A percentile compares a stretch with the other conserved stretches of the same genome.
These are phyloP conservation scores for Phytopythium cucurbitacearum DNA, from an alignment of 352 stramenopile species.

Conservation along the genomic window DNA sequence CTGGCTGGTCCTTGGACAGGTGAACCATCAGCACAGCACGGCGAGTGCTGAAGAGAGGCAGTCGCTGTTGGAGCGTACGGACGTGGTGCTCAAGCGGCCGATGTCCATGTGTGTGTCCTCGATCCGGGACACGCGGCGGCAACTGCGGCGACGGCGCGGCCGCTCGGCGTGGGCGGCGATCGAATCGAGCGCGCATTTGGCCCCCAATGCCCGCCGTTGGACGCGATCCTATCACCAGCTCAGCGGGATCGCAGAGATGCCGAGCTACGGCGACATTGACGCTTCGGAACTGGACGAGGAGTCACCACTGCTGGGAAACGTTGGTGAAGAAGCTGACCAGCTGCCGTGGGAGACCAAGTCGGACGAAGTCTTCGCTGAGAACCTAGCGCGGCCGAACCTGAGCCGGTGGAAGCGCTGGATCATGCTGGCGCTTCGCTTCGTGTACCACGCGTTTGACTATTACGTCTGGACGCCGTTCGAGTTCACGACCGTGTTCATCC, in stretches of 20 bases:
- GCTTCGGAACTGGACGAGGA: constrained; percentile 12
- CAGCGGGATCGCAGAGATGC: constrained; percentile 54
- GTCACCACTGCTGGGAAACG: constrained; percentile 7
- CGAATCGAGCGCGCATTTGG: constrained; percentile 53
- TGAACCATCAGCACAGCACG: constrained; percentile 13
- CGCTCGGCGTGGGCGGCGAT: constrained; percentile 61
- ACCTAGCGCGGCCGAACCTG: constrained; percentile 12
- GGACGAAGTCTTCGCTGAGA: constrained; percentile 1
- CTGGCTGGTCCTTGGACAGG: constrained; percentile 9
- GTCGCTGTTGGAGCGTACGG: constrained; percentile 54
- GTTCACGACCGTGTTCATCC: constrained; percentile 58
- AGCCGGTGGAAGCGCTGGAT: constrained; percentile 19
- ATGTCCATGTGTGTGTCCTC: constrained; percentile 52
- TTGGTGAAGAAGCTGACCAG: constrained; percentile 19
- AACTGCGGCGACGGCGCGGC: constrained; percentile 28
- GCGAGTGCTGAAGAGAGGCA: constrained; percentile 26
- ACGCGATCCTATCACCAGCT: constrained; percentile 61
- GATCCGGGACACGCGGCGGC: constrained; percentile 31
- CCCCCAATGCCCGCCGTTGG: constrained; percentile 52
- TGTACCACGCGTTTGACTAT: constrained; percentile 30
- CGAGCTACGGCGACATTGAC: constrained; percentile 10
- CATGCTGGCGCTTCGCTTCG: constrained; percentile 9
- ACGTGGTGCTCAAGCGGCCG: constrained; percentile 43
- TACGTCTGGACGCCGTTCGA: constrained; percentile 74
- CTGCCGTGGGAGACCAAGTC: constrained; percentile 6